Evolutionary conservation across 345 rosid genomes (phyloP), one percentile per base, ranked within the genome.

Genomic region (Hirschfeldia incana): DNA sequence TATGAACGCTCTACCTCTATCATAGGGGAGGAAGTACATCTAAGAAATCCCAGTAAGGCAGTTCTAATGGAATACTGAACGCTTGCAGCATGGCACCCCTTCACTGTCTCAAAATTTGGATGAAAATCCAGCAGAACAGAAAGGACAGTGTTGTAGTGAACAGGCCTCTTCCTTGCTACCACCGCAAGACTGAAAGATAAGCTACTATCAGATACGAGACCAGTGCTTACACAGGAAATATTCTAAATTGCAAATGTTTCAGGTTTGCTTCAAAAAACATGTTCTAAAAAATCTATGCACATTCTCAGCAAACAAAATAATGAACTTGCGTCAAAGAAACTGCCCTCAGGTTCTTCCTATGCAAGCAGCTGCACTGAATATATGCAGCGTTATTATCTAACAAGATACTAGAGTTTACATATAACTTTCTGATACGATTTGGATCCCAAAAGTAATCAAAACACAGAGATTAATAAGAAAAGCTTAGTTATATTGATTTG

Each of bases 41-140:
- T 86, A 70, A 95, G 89, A 84, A 95, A 95, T 81, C 98, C 98
- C 84, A 95, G 79, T 79, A 91, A 91, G 42, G 99, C 97, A 78
- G 97, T 91, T 84, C 96, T 91, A 69, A 95, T 68, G 46, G 98
- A 95, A 81, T 90, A 93, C 66, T 86, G 96, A 60, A 93, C 78
- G 73, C 98, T 95, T 80, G 87, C 82, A 78, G 72, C 82, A 85
- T 90, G 99, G 74, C 85, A 80, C 67, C 88, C 91, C 84, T 85
- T 90, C 29, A 64, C 72, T 8, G 80, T 82, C 79, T 90, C 93
- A 78, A 84, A 74, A 78, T 86, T 89, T 61, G 89, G 88, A 80
- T 82, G 81, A 80, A 91, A 93, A 74, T 90, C 90, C 74, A 90
- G 89, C 87, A 95, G 84, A 16, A 86, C 91, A 76, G 96, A 87